Percentiles rank a stretch among this genome's conserved stretches.
phyloP scores from a whole-genome alignment of 345 rosid species.

The Clarkia xantiana region DNA sequence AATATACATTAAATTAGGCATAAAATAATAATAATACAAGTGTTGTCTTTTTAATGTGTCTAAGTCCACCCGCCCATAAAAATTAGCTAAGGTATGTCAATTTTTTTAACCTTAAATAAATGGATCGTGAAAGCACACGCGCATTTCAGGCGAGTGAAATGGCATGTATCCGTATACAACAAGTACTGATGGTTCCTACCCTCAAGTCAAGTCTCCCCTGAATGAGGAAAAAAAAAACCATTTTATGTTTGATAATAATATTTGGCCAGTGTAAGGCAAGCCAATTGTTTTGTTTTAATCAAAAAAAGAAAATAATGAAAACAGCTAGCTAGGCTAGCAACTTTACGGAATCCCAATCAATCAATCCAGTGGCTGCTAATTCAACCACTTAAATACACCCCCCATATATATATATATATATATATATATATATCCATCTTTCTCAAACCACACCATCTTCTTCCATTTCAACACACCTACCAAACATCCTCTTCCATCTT shows the following conservation, averaged over 20 bases:
- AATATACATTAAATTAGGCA: too few species aligned
- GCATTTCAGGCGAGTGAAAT: not conserved
- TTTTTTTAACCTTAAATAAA: too few species aligned
- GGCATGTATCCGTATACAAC: not conserved
- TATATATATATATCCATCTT: too few species aligned
- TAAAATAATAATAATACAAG: too few species aligned
- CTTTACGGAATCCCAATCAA: not conserved
- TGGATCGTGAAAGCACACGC: not conserved
- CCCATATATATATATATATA: too few species aligned
- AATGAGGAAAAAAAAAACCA: not conserved
- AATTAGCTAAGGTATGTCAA: too few species aligned
- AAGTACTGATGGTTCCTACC: not conserved
- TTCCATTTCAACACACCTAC: not conserved
- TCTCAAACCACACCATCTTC: not conserved
- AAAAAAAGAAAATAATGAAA: not conserved
- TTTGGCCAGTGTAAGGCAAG: too few species aligned
- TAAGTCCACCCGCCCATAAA: too few species aligned
- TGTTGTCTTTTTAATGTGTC: too few species aligned
- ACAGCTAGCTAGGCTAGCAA: not conserved
- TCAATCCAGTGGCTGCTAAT: conserved; percentile 1
- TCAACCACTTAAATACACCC: conserved; percentile 4
- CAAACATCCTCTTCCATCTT: not conserved
- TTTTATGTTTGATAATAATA: too few species aligned
- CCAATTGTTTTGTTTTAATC: too few species aligned
- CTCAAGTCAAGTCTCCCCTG: not conserved